phyloP scores from a whole-genome alignment of 345 rosid genomes.

The Rhizophora mangle region DNA sequence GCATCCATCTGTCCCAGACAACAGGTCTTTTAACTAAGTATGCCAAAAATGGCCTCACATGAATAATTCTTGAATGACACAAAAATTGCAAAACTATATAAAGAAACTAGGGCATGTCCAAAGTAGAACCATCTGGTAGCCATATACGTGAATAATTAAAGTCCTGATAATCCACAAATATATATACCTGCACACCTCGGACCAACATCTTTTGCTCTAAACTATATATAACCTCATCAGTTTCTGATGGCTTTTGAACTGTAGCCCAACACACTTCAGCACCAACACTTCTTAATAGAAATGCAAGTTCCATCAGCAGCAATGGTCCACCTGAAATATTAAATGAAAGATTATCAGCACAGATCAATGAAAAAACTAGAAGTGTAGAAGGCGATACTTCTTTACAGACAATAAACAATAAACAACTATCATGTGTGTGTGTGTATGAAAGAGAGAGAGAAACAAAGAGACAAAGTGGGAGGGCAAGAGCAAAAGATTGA shows the following conservation, averaged over 20 bases:
- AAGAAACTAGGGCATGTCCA: not conserved
- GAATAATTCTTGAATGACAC: no score
- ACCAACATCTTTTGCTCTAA: slow-evolving; percentile 81
- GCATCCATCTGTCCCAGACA: no score
- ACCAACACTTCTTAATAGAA: slow-evolving; percentile 69
- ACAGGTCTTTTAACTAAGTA: no score
- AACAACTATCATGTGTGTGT: no score
- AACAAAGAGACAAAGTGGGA: no score
- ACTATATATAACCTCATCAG: slow-evolving; percentile 61
- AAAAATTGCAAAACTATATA: not conserved
- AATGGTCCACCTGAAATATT: slow-evolving; percentile 65
- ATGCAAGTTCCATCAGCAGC: slow-evolving; percentile 84
- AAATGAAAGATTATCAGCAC: not conserved
- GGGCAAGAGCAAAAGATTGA: no score
- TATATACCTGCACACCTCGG: slow-evolving; percentile 74
- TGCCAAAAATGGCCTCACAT: no score
- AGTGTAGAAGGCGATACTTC: no score
- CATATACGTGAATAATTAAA: not conserved
- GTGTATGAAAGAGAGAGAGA: no score
- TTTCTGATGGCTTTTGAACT: slow-evolving; percentile 58
- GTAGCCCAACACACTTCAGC: slow-evolving; percentile 79
- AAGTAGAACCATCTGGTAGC: not conserved
- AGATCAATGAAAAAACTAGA: not conserved
- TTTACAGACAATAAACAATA: no score
- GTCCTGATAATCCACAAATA: not conserved